These are phyloP conservation scores for apple (Malus domestica) DNA, from an alignment of 306 rosid genomes.

Conservation along the genomic window ASM211411v1 NC_041792.1:28530907-28531406, in stretches of 20 bases:
- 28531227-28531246: background rate
- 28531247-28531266: constrained; percentile 4
- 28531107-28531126: constrained; percentile 58
- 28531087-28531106: constrained; percentile 68
- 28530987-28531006: constrained; percentile 8
- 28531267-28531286: constrained; percentile 34
- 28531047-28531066: constrained; percentile 92
- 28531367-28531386: constrained; percentile 78
- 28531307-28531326: constrained; percentile 62
- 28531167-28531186: constrained; percentile 54
- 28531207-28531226: background rate
- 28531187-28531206: constrained; percentile 76
- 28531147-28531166: constrained; percentile 92
- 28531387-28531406: constrained; percentile 72
- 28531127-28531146: constrained; percentile 98
- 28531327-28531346: constrained; percentile 79
- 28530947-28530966: background rate
- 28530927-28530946: background rate
- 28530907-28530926: constrained; percentile 91
- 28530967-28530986: background rate
- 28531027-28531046: constrained; percentile 58
- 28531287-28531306: constrained; percentile 75
- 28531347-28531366: constrained; percentile 70
- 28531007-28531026: constrained; percentile 68
- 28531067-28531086: constrained; percentile 60